Evolutionary conservation across 2,329 filamentous ascomycete genomes (phyloP).

Genomic region (Alternaria conjuncta): DNA sequence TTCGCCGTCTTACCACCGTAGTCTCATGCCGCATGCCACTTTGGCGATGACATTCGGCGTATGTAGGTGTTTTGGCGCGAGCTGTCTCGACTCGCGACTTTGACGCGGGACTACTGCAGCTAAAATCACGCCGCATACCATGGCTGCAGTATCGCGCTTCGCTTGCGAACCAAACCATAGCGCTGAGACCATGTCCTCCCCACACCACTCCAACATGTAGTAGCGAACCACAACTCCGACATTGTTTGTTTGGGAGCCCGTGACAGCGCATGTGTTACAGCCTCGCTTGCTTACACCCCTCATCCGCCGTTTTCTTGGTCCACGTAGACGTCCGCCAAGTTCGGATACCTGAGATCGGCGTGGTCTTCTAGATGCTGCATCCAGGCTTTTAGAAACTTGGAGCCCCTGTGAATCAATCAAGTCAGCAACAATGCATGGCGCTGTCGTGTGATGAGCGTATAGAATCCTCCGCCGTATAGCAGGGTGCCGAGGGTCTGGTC

Average conservation of each 20-base stretch:
- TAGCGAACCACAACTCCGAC: conserved; percentile 8
- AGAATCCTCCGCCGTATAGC: neutral
- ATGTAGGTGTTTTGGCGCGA: conserved; percentile 5
- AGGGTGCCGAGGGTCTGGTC: neutral
- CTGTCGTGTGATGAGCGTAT: conserved; percentile 13
- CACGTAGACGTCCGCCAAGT: conserved; percentile 59
- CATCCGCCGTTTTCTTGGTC: conserved; percentile 34
- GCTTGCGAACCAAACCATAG: conserved; percentile 9
- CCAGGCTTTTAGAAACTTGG: conserved; percentile 85
- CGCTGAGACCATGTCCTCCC: conserved; percentile 5
- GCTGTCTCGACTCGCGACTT: conserved; percentile 4
- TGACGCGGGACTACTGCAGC: conserved; percentile 19
- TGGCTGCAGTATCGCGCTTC: conserved; percentile 9
- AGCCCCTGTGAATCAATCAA: conserved; percentile 65
- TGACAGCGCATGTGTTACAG: conserved; percentile 9
- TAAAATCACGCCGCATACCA: conserved; percentile 8
- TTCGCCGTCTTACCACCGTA: neutral
- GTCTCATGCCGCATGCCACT: neutral
- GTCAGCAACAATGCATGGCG: conserved; percentile 19
- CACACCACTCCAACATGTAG: neutral
- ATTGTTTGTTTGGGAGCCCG: conserved; percentile 10
- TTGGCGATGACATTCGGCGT: neutral
- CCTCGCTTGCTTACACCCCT: conserved; percentile 8
- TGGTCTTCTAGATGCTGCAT: conserved; percentile 90
- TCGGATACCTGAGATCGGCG: conserved; percentile 88